Evolutionary conservation across 768 basidiomycete species (phyloP).

Genomic region (Lentinula edodes): DNA sequence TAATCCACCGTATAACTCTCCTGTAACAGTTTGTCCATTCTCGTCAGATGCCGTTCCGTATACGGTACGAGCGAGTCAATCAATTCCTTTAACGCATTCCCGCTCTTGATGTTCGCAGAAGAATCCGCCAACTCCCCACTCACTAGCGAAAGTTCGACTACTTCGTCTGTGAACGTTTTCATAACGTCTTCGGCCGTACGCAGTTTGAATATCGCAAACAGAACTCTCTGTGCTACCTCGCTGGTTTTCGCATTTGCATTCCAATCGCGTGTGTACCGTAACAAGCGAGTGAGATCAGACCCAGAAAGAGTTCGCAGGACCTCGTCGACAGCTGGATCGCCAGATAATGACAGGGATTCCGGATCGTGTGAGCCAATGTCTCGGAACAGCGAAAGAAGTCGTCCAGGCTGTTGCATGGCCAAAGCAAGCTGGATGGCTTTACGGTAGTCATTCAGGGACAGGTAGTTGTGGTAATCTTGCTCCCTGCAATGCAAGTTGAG

Average conservation of each 20-base stretch:
- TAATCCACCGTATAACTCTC: conserved; percentile 97
- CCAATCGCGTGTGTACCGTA: conserved; percentile 86
- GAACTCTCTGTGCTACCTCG: conserved; percentile 74
- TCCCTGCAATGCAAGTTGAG: conserved; percentile 53
- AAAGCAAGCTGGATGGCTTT: conserved; percentile 90
- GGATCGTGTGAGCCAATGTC: conserved; percentile 36
- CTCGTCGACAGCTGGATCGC: conserved; percentile 69
- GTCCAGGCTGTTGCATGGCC: conserved; percentile 89
- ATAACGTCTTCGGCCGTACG: conserved; percentile 71
- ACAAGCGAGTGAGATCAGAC: conserved; percentile 72
- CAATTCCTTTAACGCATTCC: conserved; percentile 58
- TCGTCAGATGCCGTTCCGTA: conserved; percentile 84
- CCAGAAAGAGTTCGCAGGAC: conserved; percentile 70
- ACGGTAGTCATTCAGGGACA: conserved; percentile 83
- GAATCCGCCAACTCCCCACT: conserved; percentile 11
- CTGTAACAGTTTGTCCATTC: conserved; percentile 83
- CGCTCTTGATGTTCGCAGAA: conserved; percentile 19
- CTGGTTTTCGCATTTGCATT: conserved; percentile 92
- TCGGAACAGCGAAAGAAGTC: conserved; percentile 75
- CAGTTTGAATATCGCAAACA: conserved; percentile 78
- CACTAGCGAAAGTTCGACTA: conserved; percentile 25
- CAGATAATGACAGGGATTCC: conserved; percentile 46
- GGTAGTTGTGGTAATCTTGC: conserved; percentile 91
- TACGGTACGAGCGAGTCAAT: conserved; percentile 89
- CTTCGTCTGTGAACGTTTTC: conserved; percentile 51